Base-by-base conservation (phyloP, 2,329 filamentous ascomycete genomes). In the Furcasterigmium sp. region DNA sequence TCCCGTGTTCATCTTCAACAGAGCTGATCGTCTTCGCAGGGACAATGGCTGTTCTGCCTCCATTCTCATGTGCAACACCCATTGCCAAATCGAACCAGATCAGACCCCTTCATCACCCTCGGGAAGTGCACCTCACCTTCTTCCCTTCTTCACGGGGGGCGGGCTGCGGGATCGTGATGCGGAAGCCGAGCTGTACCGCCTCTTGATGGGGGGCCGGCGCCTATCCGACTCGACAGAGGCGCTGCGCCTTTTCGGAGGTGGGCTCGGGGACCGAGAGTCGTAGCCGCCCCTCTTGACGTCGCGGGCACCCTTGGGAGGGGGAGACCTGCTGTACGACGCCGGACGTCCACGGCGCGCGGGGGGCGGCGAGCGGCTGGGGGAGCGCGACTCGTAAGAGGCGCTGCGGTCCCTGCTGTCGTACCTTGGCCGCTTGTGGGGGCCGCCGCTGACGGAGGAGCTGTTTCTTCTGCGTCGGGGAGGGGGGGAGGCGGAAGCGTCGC, bases 391-490 rank as follows among this genome's bases (percentile, higher is more conserved):
- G 39, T 48, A 43, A 26, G 41, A 43, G 3, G 34, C 36, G 10
- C 35, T 29, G 25, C 38, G 38, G 18, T 30, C 29, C 13, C 39
- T 29, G 30, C 39, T 41, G 30, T 55, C 47, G 19, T 49, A 51
- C 37, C 42, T 51, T 19, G 44, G 36, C 34, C 51, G 53, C 44
- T 53, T 55, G 15, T 56, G 51, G 3, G 55, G 57, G 13, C 47
- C 55, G 23, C 52, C 54, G 44, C 61, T 61, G 18, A 56, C 50
- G 1, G 62, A 64, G 2, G 62, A 65, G 51, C 59, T 64, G 46
- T 61, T 63, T 26, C 61, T 56, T 19, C 55, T 46, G 17, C 39
- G 39, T n/a, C 50, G 52, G 11, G 53, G 47, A 3, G 53, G 54
- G 5, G 51, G 47, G 5, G 56, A 17, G n/a, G 32, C 53, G 9